Conservation (phyloP, 345 rosid species). For the Populus nigra region DNA sequence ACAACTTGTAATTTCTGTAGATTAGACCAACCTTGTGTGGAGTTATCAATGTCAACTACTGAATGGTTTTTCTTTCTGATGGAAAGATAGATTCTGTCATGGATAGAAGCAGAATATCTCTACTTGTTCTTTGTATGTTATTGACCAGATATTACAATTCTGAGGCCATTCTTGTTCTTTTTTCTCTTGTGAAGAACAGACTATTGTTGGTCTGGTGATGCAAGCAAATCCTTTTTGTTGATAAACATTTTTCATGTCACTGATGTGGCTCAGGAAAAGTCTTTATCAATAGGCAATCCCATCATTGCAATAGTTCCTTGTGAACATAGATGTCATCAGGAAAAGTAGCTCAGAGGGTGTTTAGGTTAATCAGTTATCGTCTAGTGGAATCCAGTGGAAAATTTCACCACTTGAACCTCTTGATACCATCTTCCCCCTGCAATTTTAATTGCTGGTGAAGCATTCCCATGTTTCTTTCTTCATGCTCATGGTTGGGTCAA, state of each 20-base stretch:
- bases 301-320: slow-evolving; percentile 74
- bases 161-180: not conserved
- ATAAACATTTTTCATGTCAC: not conserved
- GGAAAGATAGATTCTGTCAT: too few relatives aligned
- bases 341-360: slow-evolving; percentile 57
- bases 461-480: slow-evolving; percentile 66
- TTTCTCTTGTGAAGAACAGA: not conserved
- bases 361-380: slow-evolving; percentile 53
- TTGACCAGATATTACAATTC: not conserved
- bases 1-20: too few relatives aligned
- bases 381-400: slow-evolving; percentile 74
- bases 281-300: slow-evolving; percentile 57
- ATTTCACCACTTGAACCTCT: slow-evolving; percentile 72
- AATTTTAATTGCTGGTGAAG: slow-evolving; percentile 69
- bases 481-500: slow-evolving; percentile 58
- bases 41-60: too few relatives aligned
- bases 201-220: slow-evolving; percentile 4
- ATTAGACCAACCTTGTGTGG: too few relatives aligned
- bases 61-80: too few relatives aligned
- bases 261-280: slow-evolving; percentile 5
- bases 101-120: not conserved
- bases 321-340: slow-evolving; percentile 80
- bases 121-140: not conserved
- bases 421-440: slow-evolving; percentile 57
- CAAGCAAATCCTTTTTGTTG: not conserved